Evolutionary conservation across 176 grass and related monocot species (phyloP).

Genomic region (Otatea glauca): DNA sequence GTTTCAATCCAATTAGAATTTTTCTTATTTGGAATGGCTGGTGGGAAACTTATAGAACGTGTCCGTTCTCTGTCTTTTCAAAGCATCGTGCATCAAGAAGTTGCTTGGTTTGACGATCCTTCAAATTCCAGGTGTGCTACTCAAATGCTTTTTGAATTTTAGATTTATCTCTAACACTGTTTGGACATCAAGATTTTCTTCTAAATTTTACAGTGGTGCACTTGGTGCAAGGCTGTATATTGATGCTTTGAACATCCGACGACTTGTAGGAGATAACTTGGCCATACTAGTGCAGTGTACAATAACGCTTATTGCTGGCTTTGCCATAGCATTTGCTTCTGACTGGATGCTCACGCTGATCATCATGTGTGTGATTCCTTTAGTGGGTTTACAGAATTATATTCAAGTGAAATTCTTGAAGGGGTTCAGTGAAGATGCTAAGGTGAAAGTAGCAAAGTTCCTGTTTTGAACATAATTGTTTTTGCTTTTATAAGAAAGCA

Average conservation of each 20-base stretch:
- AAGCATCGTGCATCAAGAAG: conserved; percentile 75
- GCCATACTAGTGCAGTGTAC: conserved; percentile 62
- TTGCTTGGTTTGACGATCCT: conserved; percentile 82
- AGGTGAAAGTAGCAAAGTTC: conserved; percentile 54
- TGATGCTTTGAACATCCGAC: conserved; percentile 64
- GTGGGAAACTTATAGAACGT: conserved; percentile 75
- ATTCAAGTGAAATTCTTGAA: conserved; percentile 76
- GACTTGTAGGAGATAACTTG: conserved; percentile 68
- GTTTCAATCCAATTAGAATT: conserved; percentile 63
- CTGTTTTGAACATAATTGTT: not conserved
- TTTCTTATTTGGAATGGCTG: conserved; percentile 80
- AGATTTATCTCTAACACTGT: conserved; percentile 33
- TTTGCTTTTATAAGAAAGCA: conserved; percentile 21
- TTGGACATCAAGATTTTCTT: conserved; percentile 32
- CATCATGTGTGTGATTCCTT: conserved; percentile 63
- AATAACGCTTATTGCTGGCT: conserved; percentile 51
- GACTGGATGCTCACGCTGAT: conserved; percentile 70
- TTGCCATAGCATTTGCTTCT: conserved; percentile 66
- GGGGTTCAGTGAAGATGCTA: conserved; percentile 72
- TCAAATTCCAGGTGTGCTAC: conserved; percentile 75
- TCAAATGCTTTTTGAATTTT: not conserved
- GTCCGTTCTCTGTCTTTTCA: conserved; percentile 71
- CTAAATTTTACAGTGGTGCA: conserved; percentile 54
- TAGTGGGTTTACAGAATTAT: conserved; percentile 69
- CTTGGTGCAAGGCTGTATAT: conserved; percentile 62